A percentile compares a stretch with the other conserved stretches of the same genome.
These are phyloP conservation scores for Fusarium transvaalense DNA, from an alignment of 2,329 filamentous ascomycete genomes.

Conservation along the genomic window DNA sequence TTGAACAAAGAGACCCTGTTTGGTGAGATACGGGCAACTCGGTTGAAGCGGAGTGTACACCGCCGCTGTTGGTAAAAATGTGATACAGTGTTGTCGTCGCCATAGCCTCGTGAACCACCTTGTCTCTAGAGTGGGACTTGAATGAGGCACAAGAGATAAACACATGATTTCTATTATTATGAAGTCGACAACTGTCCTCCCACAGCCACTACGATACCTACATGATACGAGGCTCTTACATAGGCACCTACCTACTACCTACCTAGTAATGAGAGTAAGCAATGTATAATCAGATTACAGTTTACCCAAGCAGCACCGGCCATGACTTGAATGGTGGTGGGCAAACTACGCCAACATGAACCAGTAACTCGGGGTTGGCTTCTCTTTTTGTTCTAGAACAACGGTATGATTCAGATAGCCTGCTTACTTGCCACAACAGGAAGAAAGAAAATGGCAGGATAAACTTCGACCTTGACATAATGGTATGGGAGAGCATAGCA, in stretches of 20 bases:
- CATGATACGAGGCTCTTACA: conserved; percentile 3
- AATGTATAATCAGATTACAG: not conserved
- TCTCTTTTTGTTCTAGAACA: conserved; percentile 4
- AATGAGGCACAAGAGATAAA: conserved; percentile 20
- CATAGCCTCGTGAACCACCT: conserved; percentile 29
- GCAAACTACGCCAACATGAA: not conserved
- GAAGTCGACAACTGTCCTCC: not conserved
- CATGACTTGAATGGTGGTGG: not conserved
- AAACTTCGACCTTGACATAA: not conserved
- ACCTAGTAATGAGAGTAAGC: not conserved
- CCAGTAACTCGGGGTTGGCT: not conserved
- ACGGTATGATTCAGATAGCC: not conserved
- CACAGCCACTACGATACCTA: conserved; percentile 4
- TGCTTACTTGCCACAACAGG: not conserved
- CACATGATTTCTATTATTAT: conserved; percentile 24
- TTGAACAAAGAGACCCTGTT: too few species aligned
- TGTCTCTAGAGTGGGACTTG: not conserved
- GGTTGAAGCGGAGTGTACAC: not conserved
- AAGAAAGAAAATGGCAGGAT: not conserved
- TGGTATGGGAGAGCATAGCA: not conserved
- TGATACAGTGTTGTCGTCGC: conserved; percentile 2
- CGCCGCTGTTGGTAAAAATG: conserved; percentile 3
- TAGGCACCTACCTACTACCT: too few species aligned
- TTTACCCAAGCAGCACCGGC: not conserved
- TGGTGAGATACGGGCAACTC: not conserved